phyloP scores from a whole-genome alignment of 495 filamentous ascomycete species.

The Bacidia gigantensis region DNA sequence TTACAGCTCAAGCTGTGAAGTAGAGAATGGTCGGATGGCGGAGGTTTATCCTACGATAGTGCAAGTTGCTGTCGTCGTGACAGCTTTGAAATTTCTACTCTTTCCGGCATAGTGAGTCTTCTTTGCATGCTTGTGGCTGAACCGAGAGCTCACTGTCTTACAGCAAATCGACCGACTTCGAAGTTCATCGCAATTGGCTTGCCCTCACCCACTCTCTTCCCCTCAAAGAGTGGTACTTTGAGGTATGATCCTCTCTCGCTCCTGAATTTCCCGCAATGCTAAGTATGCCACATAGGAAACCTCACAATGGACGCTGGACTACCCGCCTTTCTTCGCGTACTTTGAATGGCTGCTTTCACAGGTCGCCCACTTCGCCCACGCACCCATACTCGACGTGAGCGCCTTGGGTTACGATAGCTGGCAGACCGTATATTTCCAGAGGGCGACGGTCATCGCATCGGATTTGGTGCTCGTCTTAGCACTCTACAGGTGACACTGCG shows the following conservation, averaged over 20 bases:
- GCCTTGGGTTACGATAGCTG: constrained; percentile 77
- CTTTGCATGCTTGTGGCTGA: background rate
- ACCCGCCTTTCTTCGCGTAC: constrained; percentile 92
- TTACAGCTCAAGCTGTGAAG: background rate
- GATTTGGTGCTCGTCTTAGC: constrained; percentile 77
- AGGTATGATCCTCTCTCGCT: constrained; percentile 34
- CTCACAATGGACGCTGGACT: constrained; percentile 98
- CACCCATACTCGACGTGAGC: constrained; percentile 67
- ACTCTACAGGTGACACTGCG: constrained; percentile 47
- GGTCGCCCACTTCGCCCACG: constrained; percentile 59
- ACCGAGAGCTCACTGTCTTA: constrained; percentile 7
- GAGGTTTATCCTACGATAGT: constrained; percentile 70
- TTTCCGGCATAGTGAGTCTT: constrained; percentile 86
- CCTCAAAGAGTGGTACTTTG: constrained; percentile 84
- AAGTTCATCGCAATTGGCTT: constrained; percentile 96
- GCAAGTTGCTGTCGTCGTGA: constrained; percentile 76
- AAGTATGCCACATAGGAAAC: constrained; percentile 44
- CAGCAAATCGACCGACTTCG: constrained; percentile 98
- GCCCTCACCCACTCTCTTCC: constrained; percentile 85
- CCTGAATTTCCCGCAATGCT: background rate
- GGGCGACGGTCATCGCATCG: constrained; percentile 71
- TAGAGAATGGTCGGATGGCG: constrained; percentile 43
- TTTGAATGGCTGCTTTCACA: constrained; percentile 93
- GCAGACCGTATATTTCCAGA: constrained; percentile 87
- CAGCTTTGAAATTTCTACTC: constrained; percentile 83